Base-by-base conservation (phyloP, 2,329 filamentous ascomycete genomes). In the Pseudocercospora cruenta region DNA sequence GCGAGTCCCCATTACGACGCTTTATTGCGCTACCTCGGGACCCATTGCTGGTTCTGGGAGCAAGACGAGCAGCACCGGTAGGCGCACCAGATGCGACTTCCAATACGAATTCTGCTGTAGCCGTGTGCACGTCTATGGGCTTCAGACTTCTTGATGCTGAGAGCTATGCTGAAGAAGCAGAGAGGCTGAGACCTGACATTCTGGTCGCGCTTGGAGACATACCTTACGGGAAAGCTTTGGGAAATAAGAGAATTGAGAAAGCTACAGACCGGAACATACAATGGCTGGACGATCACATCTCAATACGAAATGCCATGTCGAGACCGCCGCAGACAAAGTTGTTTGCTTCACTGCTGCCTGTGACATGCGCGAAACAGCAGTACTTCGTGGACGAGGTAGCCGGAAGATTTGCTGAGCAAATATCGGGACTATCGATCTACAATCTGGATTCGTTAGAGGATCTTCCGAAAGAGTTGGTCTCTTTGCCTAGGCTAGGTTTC, bases 201-300 rank as follows among this genome's bases (percentile, higher is more conserved):
- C 87, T 90, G 39, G 84, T 98, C 24, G 89, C 89, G 0, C 79
- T 96, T 60, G 91, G 90, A 4, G 95, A 99, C 78, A 78, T 89
- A 22, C 85, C 94, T 9, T 83, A 85, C 33, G 86, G 86, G 71
- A 81, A 81, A 62, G 69, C 73, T 16, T 62, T 76, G 60, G 72
- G 74, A 26, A 73, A 69, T 28, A 97, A 96, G 79, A 86, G 94
- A 54, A 87, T 91, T 55, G 84, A 88, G 39, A 93, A 92, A 74
- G 97, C 97, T 89, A 90, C 88, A 24, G 93, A 95, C 74, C 86
- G 94, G 64, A 97, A 92, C 0, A 91, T 95, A 76, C 85, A 87
- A 43, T 98, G 93, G 92, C 82, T 94, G 19, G 86, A 87, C 24
- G 86, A 91, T 68, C 87, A 93, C 59, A 82, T 93, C 39, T 79